Conservation (phyloP, 192 early-diverging fungal genomes). For the Coemansia sp. region DNA sequence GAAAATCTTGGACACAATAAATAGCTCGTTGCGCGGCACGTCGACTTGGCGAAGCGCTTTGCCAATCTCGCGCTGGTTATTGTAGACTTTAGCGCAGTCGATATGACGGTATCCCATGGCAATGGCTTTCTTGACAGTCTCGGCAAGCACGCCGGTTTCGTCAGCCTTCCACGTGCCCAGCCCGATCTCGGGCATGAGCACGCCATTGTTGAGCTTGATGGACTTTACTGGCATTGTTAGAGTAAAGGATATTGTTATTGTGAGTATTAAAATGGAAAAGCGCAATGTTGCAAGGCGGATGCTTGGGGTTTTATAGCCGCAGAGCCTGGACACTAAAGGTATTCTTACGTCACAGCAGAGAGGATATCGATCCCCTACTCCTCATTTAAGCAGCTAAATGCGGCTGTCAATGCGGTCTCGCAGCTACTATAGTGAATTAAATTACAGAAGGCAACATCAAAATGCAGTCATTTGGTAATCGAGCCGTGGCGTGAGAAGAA, state of each 20-base stretch:
- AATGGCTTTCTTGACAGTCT: conserved; percentile 67
- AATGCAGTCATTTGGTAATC: no score
- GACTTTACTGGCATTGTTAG: conserved; percentile 26
- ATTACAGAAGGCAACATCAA: background rate
- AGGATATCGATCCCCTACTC: background rate
- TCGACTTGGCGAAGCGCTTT: conserved; percentile 61
- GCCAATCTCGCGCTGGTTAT: conserved; percentile 81
- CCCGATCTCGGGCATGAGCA: conserved; percentile 63
- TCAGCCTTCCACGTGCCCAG: conserved; percentile 66
- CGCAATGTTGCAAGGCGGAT: background rate
- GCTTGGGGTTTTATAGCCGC: background rate
- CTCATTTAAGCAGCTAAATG: background rate
- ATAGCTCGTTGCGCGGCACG: conserved; percentile 72
- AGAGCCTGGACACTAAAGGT: background rate
- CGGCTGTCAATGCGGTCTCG: background rate
- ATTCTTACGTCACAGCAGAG: background rate
- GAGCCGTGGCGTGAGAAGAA: background rate
- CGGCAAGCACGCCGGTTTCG: conserved; percentile 50
- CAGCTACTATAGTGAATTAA: background rate
- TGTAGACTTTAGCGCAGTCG: conserved; percentile 66
- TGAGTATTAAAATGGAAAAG: background rate
- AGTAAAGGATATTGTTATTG: background rate
- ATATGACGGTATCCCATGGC: conserved; percentile 71
- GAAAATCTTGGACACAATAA: conserved; percentile 79
- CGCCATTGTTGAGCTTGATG: conserved; percentile 65